Percentiles rank a stretch among this genome's conserved stretches.
Conservation (phyloP, 371 early-diverging fungal genomes). For the Parasitella parasitica region DNA sequence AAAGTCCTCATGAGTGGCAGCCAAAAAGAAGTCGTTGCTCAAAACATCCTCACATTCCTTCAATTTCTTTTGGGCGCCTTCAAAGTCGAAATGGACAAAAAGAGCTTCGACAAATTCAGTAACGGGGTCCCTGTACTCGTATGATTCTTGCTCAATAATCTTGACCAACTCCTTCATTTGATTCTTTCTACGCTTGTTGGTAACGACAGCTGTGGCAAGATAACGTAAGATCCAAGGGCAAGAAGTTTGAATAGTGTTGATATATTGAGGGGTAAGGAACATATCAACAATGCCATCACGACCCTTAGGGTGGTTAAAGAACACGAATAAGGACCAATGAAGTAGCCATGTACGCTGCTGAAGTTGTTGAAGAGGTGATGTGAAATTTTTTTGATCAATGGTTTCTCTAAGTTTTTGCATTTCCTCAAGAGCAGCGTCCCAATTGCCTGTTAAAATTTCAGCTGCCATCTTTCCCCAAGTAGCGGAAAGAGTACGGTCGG, state of each 20-base stretch:
- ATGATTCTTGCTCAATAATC: conserved; percentile 83
- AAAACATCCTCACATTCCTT: conserved; percentile 86
- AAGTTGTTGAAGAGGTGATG: conserved; percentile 81
- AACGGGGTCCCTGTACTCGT: conserved; percentile 84
- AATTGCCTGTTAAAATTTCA: conserved; percentile 93
- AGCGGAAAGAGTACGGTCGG: conserved; percentile 77
- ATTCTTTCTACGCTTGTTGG: conserved; percentile 86
- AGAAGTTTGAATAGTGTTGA: conserved; percentile 93
- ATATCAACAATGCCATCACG: conserved; percentile 91
- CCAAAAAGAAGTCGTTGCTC: conserved; percentile 88
- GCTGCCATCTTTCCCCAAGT: conserved; percentile 96
- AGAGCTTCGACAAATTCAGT: conserved; percentile 90
- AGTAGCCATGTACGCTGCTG: conserved; percentile 92
- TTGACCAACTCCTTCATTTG: conserved; percentile 88
- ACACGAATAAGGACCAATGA: conserved; percentile 96
- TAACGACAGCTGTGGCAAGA: conserved; percentile 86
- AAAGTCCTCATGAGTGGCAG: conserved; percentile 81
- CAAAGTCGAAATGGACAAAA: conserved; percentile 92
- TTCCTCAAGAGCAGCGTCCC: conserved; percentile 90
- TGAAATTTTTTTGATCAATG: conserved; percentile 77
- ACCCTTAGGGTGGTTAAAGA: conserved; percentile 96
- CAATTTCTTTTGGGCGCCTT: conserved; percentile 86
- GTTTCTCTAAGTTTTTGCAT: conserved; percentile 81
- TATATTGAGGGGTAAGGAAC: conserved; percentile 88
- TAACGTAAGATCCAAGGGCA: conserved; percentile 97